Conservation (phyloP, 2,329 filamentous ascomycete species). For the Canariomyces notabilis region DNA sequence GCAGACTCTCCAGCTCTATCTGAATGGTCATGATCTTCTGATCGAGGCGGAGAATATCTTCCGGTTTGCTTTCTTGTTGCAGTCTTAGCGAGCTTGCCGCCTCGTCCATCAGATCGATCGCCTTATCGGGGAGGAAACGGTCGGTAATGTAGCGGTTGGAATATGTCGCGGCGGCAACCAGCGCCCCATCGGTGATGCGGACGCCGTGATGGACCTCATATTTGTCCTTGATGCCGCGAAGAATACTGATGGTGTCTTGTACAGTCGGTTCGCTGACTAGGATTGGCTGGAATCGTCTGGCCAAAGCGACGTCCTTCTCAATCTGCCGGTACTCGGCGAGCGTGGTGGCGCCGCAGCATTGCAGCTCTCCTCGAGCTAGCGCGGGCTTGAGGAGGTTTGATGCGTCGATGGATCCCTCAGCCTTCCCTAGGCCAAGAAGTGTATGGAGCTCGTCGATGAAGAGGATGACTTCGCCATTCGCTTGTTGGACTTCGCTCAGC, state of each 20-base stretch:
- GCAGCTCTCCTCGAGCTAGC: slow-evolving; percentile 84
- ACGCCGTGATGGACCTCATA: slow-evolving; percentile 98
- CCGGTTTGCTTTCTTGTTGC: slow-evolving; percentile 95
- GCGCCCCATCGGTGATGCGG: slow-evolving; percentile 82
- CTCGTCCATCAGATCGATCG: slow-evolving; percentile 94
- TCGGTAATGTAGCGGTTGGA: slow-evolving; percentile 97
- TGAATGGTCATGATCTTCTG: slow-evolving; percentile 96
- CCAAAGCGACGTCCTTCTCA: slow-evolving; percentile 92
- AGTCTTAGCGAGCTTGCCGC: slow-evolving; percentile 84
- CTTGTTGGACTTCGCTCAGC: slow-evolving; percentile 83
- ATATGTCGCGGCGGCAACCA: slow-evolving; percentile 87
- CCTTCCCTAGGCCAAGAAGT: slow-evolving; percentile 85
- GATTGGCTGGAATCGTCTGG: slow-evolving; percentile 90
- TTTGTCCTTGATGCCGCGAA: slow-evolving; percentile 93
- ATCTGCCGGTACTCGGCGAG: slow-evolving; percentile 88
- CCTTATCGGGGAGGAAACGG: slow-evolving; percentile 92
- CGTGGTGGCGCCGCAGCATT: slow-evolving; percentile 93
- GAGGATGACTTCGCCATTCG: slow-evolving; percentile 82
- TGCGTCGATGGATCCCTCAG: slow-evolving; percentile 93
- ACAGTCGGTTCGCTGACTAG: slow-evolving; percentile 88
- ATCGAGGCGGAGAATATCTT: slow-evolving; percentile 86
- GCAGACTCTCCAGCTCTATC: slow-evolving; percentile 89
- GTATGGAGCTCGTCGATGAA: slow-evolving; percentile 96
- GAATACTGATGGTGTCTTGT: slow-evolving; percentile 87
- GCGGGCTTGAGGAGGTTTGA: slow-evolving; percentile 93